Evolutionary conservation across 768 basidiomycete genomes (phyloP), one percentile per base, ranked within the genome.

Genomic region (Lentinus brumalis): DNA sequence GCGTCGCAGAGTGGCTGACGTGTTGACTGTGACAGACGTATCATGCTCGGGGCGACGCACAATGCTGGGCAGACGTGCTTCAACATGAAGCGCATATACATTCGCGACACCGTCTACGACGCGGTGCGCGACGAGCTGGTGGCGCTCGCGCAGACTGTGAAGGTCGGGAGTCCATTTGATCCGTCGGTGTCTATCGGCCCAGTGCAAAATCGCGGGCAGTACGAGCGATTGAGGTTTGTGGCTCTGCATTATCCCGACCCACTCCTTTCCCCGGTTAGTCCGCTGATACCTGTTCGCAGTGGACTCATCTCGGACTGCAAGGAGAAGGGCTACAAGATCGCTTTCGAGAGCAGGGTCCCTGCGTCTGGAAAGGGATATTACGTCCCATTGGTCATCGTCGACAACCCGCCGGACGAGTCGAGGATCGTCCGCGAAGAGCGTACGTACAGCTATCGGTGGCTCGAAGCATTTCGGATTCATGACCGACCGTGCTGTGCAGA

Each of bases 1-100:
- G 31, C 14, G 18, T 29, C 30, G n/a, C 38, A 29, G 26, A 16
- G 1, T 9, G 40, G 8, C 15, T 14, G 6, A 11, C 41, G 9
- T 21, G 16, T 15, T 30, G 5, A 16, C n/a, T 42, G 9, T n/a
- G 16, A 14, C 42, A 55, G 53, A 18, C 32, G n/a, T 11, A 30
- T 55, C 26, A 15, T 55, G 5, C 26, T 44, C 8, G 53, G 53
- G 3, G 53, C 53, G 26, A 18, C 31, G 11, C 32, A 31, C 52
- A 63, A 63, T 42, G 29, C 50, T 16, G 57, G 61, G 2, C 61
- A 63, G 46, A 55, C 57, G 6, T 63, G 61, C 44, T 60, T 50
- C 39, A n/a, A 50, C 9, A 39, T 54, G 46, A 62, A 62, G 44
- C 45, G 56, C 1, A 45, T 62, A 16, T 62, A 62, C 41, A 29